Evolutionary conservation across 2,329 filamentous ascomycete genomes (phyloP).

Genomic region (Nigrospora sphaerica): DNA sequence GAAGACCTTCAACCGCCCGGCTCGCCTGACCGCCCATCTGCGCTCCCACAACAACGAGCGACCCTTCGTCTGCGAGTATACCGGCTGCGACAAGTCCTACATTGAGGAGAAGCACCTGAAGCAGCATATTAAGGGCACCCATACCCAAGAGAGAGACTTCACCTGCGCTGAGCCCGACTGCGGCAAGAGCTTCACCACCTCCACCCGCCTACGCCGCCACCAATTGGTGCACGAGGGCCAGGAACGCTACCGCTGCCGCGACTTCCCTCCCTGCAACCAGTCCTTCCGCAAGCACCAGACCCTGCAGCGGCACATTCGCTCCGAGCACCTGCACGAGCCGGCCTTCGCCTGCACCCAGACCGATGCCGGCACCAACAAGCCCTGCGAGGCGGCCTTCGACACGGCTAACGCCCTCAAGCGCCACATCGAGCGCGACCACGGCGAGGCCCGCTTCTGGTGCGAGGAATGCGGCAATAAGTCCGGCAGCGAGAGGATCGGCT

Average conservation of each 20-base stretch:
- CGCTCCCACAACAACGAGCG: constrained; percentile 82
- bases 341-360: constrained; percentile 62
- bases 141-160: constrained; percentile 64
- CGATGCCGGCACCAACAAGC: constrained; percentile 10
- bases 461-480: constrained; percentile 53
- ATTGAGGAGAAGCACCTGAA: constrained; percentile 80
- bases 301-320: constrained; percentile 72
- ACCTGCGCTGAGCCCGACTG: constrained; percentile 67
- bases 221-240: constrained; percentile 70
- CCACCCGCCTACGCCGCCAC: constrained; percentile 70
- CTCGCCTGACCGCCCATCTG: constrained; percentile 70
- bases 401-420: constrained; percentile 62
- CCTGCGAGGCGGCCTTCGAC: constrained; percentile 66
- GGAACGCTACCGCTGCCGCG: constrained; percentile 68
- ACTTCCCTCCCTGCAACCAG: constrained; percentile 62
- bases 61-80: constrained; percentile 64
- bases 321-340: constrained; percentile 64
- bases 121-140: constrained; percentile 77
- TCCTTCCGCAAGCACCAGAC: constrained; percentile 85
- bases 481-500: constrained; percentile 45
- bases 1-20: constrained; percentile 84
- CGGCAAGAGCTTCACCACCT: constrained; percentile 74
- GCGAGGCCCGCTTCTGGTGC: constrained; percentile 67
- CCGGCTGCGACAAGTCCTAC: constrained; percentile 75
- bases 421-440: constrained; percentile 66